These are phyloP conservation scores for Sarocladium oryzae DNA, from an alignment of 2,329 filamentous ascomycete species.

Conservation along the genomic window DNA sequence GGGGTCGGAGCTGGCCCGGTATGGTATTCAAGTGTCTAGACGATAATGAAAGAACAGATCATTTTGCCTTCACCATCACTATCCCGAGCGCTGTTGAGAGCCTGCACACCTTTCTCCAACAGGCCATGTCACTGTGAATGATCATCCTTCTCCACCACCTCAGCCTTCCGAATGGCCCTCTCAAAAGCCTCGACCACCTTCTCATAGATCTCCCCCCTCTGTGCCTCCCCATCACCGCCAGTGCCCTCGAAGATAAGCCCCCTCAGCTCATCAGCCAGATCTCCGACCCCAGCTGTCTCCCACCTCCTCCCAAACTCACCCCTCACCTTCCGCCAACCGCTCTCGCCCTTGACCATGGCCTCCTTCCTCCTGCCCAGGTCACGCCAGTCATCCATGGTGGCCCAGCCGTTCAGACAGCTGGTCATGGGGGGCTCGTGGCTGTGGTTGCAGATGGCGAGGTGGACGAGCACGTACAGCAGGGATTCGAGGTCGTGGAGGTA, in stretches of 20 bases:
- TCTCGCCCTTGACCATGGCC: background rate
- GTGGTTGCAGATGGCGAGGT: background rate
- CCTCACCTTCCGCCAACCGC: background rate
- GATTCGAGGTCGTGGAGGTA: constrained; percentile 9
- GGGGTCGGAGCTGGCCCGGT: background rate
- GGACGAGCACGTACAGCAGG: constrained; percentile 6
- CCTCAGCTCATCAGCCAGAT: constrained; percentile 7
- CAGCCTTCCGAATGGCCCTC: background rate
- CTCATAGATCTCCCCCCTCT: background rate
- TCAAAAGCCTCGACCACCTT: background rate
- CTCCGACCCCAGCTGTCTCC: background rate
- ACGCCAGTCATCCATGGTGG: background rate
- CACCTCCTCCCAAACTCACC: constrained; percentile 1
- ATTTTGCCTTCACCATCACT: background rate
- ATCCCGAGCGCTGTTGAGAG: no score
- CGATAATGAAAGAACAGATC: constrained; percentile 6
- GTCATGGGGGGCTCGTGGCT: constrained; percentile 3
- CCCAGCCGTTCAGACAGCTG: background rate
- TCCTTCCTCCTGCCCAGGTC: background rate
- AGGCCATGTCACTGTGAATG: no score
- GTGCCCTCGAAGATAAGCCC: background rate
- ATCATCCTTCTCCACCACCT: background rate
- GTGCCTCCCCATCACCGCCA: background rate
- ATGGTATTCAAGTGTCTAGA: constrained; percentile 4
- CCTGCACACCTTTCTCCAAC: no score